Percentiles rank a stretch among this genome's conserved stretches.
phyloP scores from a whole-genome alignment of 306 rosid genomes.

The Prunus fruticosa region DNA sequence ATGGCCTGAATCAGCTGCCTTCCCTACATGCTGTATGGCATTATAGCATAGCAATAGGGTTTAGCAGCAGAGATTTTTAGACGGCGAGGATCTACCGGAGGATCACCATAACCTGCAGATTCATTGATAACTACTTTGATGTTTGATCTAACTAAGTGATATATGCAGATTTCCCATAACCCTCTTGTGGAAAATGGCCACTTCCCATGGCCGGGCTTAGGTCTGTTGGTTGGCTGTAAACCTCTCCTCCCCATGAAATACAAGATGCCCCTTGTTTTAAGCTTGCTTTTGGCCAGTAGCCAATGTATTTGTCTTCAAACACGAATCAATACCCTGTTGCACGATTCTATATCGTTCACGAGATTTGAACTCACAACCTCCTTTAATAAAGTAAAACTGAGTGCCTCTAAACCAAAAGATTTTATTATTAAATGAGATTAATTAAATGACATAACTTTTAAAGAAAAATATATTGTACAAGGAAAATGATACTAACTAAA shows the following conservation, averaged over 20 bases:
- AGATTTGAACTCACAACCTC: too few relatives aligned
- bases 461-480: too few relatives aligned
- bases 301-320: slow-evolving; percentile 15
- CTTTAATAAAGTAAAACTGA: too few relatives aligned
- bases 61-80: neutral
- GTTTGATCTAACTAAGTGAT: too few relatives aligned
- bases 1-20: neutral
- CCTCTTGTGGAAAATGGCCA: slow-evolving; percentile 23
- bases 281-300: slow-evolving; percentile 17
- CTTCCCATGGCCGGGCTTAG: slow-evolving; percentile 27
- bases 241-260: too few relatives aligned
- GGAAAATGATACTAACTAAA: too few relatives aligned
- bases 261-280: neutral
- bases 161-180: slow-evolving; percentile 2
- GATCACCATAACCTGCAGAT: too few relatives aligned
- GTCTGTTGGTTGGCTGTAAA: neutral
- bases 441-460: too few relatives aligned
- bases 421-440: too few relatives aligned
- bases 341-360: neutral
- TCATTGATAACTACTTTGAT: too few relatives aligned
- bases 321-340: slow-evolving; percentile 16
- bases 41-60: slow-evolving; percentile 4
- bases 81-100: too few relatives aligned
- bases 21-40: neutral
- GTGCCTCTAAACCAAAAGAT: too few relatives aligned